These are phyloP conservation scores for Starmera dryadoides DNA, from an alignment of 805 yeast species.

Conservation along the genomic window DNA sequence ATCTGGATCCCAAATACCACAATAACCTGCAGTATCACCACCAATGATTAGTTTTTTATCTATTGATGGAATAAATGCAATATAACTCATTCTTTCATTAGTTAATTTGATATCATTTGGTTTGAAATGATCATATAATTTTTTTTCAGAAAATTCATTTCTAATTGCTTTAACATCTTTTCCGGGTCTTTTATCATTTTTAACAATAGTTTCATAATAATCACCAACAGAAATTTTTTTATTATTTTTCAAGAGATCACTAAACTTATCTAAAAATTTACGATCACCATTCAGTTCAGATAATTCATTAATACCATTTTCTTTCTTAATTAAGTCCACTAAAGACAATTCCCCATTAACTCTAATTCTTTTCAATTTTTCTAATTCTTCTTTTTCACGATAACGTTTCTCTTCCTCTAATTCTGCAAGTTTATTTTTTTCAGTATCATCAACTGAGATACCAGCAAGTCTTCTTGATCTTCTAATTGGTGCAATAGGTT, in stretches of 20 bases:
- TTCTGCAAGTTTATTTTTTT: constrained; percentile 18
- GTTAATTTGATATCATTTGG: constrained; percentile 69
- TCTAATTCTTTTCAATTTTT: constrained; percentile 46
- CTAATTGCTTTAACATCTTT: constrained; percentile 41
- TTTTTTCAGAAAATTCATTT: constrained; percentile 43
- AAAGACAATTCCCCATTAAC: constrained; percentile 60
- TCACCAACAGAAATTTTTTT: constrained; percentile 56
- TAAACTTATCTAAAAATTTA: constrained; percentile 24
- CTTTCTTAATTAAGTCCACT: constrained; percentile 45
- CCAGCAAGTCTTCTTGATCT: constrained; percentile 80
- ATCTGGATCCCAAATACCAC: constrained; percentile 82
- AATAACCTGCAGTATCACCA: constrained; percentile 83
- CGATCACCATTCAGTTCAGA: constrained; percentile 32
- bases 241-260: constrained; percentile 22
- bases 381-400: constrained; percentile 34
- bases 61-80: constrained; percentile 69
- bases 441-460: constrained; percentile 46
- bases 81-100: constrained; percentile 61
- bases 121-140: constrained; percentile 47
- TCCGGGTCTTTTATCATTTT: constrained; percentile 25
- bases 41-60: constrained; percentile 62
- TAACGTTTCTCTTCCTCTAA: constrained; percentile 19
- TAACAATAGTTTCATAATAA: constrained; percentile 48
- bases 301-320: too few species aligned
- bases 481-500: constrained; percentile 46